Base-by-base conservation (phyloP, 2,329 filamentous ascomycete genomes). In the Aspergillus fructus region DNA sequence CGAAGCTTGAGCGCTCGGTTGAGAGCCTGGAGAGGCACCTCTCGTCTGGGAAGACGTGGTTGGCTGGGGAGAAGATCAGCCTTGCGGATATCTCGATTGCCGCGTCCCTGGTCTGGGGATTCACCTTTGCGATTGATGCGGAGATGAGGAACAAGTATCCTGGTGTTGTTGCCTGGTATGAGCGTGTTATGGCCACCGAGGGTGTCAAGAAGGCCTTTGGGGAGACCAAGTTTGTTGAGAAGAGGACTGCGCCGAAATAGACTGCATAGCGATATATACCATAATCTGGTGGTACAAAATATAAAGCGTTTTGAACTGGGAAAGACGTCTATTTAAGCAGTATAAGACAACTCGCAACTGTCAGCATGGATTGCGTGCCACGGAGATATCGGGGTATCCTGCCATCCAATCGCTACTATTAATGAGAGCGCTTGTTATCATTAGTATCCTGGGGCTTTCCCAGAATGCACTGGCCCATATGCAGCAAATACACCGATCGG, bases 21-120 rank as follows among this genome's bases (percentile, higher is more conserved):
- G 53, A 30, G 4, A 58, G 41, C 11, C 39, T 71, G 5, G 68
- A 70, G 45, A 59, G 48, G 8, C 57, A 64, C 40, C 51, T 70
- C 27, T 30, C 17, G 17, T 19, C 62, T 48, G 62, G 49, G 4
- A 62, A 63, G 3, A 61, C 56, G 9, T 69, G 68, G 67, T 33
- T 70, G 5, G 62, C 55, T 13, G 52, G 54, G 6, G 63, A 62
- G 13, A 66, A 64, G 58, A 45, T 67, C 42, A 69, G 60, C 49
- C 49, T 71, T 60, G 69, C 67, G 4, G 68, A 71, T 59, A 66
- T 71, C 40, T 63, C 58, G 8, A 42, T 70, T 9, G 69, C 66
- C 1, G 45, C 63, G 2, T 50, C 66, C 7, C 47, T 71, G 41
- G 40, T 63, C n/a, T 69, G 68, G 67, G 66, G 63, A 2, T 71